A percentile compares a stretch with the other conserved stretches of the same genome.
These are phyloP conservation scores for Podospora conica DNA, from an alignment of 495 filamentous ascomycete genomes.

Conservation along the genomic window DNA sequence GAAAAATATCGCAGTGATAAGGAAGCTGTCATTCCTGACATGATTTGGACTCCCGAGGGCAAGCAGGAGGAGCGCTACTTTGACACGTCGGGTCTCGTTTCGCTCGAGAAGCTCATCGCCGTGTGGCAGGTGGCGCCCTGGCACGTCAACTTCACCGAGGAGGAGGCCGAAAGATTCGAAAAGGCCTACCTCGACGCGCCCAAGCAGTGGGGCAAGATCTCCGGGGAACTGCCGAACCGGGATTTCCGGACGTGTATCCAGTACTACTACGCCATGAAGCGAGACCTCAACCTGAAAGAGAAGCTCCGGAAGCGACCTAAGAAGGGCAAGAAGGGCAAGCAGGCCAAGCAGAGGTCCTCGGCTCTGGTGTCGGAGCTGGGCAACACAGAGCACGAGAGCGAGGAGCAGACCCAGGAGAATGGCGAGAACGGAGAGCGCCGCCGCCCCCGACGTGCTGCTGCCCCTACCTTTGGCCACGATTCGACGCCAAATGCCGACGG, in stretches of 20 bases:
- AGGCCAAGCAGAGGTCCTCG: conserved; percentile 62
- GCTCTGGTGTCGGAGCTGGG: conserved; percentile 70
- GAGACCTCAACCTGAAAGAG: conserved; percentile 77
- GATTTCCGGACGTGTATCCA: conserved; percentile 82
- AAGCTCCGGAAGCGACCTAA: conserved; percentile 68
- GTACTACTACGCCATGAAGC: conserved; percentile 94
- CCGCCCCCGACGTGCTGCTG: conserved; percentile 48
- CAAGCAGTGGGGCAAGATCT: conserved; percentile 91
- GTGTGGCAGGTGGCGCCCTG: conserved; percentile 69
- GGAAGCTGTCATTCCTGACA: conserved; percentile 78
- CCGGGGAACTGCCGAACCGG: conserved; percentile 61
- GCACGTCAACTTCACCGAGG: conserved; percentile 73
- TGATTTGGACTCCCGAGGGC: conserved; percentile 53
- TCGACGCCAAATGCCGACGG: conserved; percentile 43
- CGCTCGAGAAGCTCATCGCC: conserved; percentile 57
- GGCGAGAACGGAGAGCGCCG: conserved; percentile 47
- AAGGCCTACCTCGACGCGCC: conserved; percentile 72
- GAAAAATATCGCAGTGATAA: conserved; percentile 70
- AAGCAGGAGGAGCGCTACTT: conserved; percentile 52
- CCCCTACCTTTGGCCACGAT: conserved; percentile 46
- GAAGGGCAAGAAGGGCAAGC: conserved; percentile 49
- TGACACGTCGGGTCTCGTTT: conserved; percentile 67
- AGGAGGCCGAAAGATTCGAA: conserved; percentile 73
- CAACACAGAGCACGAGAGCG: conserved; percentile 49
- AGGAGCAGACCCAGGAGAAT: conserved; percentile 43